Evolutionary conservation across 2,329 filamentous ascomycete genomes (phyloP), one percentile per base, ranked within the genome.

Genomic region (Arthrobotrys entomopaga): DNA sequence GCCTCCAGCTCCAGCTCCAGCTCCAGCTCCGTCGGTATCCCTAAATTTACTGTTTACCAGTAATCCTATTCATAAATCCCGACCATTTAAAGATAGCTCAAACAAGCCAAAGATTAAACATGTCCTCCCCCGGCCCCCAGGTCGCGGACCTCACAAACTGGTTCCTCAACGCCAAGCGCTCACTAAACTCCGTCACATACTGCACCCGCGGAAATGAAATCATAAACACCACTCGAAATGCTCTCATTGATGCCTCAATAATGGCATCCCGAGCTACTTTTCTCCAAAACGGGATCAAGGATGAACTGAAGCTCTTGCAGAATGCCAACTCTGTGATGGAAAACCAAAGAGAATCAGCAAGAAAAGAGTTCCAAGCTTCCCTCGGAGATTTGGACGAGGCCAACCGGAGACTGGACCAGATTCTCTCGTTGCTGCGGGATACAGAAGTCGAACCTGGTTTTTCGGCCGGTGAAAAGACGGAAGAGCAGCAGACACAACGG

Each of bases 381-480:
- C 20, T 75, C 20, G 61, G 48, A 60, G 24, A 74, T 46, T 40
- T 77, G 53, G 50, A 67, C 24, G 65, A 63, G 19, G 57, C 77
- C 57, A 59, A 65, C 59, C 50, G 65, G 42, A 56, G 85, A 38
- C 82, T 90, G 40, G 84, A 85, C 76, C 82, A 83, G 49, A 89
- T 86, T 0, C 80, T 90, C 54, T 82, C 84, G 40, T 80, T 83
- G 2, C 82, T 90, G 53, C 83, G 84, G 53, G 83, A 86, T 26
- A 90, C 87, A 0, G 83, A 85, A 48, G 86, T 90, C 24, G 86
- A 89, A 75, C 79, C 84, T 7, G 84, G 84, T 0, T 86, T 89
- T 76, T 84, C 85, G 61, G 84, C 85, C 0, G 80, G 80, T 22
- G 50, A 57, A 1, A 81, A 81, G 3, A 82, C 83, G 76, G 80